Evolutionary conservation across 441 rosid species (phyloP), one percentile per base, ranked within the genome.

Genomic region (Populus hybrid): DNA sequence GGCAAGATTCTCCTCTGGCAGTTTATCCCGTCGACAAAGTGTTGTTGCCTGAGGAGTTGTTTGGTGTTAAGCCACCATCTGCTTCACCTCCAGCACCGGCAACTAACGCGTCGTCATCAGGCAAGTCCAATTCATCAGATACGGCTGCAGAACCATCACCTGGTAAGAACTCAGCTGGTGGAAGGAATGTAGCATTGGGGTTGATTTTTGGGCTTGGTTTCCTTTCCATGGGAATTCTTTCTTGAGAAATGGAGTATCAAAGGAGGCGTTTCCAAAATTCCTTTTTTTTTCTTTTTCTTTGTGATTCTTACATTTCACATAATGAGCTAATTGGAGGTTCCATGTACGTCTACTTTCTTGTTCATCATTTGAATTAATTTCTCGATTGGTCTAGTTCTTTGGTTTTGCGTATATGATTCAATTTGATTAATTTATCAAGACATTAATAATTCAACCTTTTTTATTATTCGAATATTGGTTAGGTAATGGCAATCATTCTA

Each of bases 11-110:
- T 61, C 95, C 95, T 5, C 78, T 91, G 73, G 94, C 95, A 1
- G 84, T 91, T 79, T 92, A 92, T 85, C 87, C 84, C 36, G 86
- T 91, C 53, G 95, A 92, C 78, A 79, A 83, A 85, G 97, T 92
- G 1, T 72, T 91, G 83, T 82, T 90, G 83, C 92, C 97, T 18
- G 84, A 82, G 21, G 87, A 85, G 73, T 69, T 92, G 85, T 91
- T 83, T 2, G 94, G 86, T 61, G 75, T 78, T 9, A 85, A 84
- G 26, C 46, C 82, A 30, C 82, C 85, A 0, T 75, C 85, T 0
- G 82, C 79, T n/a, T 79, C 63, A 57, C 63, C 91, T 10, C 82
- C 92, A 6, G 69, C 84, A 1, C 78, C 88, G 0, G 50, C 85
- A 14, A 26, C 86, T 30, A 30, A 30, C 4, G 32, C 4, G 32